Evolutionary conservation across 225 moss, liverwort and hornwort species (phyloP), one percentile per base, ranked within the genome.

Genomic region (Pleurozium schreberi): DNA sequence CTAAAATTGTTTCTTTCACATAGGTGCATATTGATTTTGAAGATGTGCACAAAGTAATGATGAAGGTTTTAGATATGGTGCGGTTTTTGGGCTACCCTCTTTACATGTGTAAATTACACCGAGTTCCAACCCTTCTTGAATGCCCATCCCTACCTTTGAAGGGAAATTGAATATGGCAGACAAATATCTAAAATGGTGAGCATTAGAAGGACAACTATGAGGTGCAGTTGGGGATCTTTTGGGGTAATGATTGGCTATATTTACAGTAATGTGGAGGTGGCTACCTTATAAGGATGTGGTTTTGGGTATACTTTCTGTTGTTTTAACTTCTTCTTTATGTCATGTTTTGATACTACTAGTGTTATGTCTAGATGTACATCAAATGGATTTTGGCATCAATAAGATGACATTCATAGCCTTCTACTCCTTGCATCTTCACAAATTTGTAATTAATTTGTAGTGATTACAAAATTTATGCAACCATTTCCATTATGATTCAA

Each of bases 11-110:
- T 50, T 50, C 20, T 50, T 75, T 12, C 3, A 20, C 20, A 8
- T 33, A 19, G 3, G 2, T 13, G 34, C 2, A 19, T 12, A 34
- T 14, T 75, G 75, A 50, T 34, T 8, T 21, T 34, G 13, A 52
- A 75, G 8, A 50, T 74, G 49, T 50, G 2, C 0, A 7, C 0
- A 20, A 1, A 75, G 7, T 50, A 0, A 13, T 36, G 52, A 75
- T 50, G 21, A 13, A 1, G 2, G 4, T 21, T 49, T 21, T 75
- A 8, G 8, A 50, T 1, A 34, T 0, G 3, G 8, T 20, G 8
- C 0, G 0, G 3, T 20, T 49, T 49, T 0, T 2, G 2, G 4
- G 4, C 4, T 11, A 11, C 1, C 33, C 3, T 19, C 19, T 7
- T 49, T 75, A 49, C 0, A 33, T 11, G 19, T 31, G 2, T 47